Evolutionary conservation across 345 rosid species (phyloP), one percentile per base, ranked within the genome.

Genomic region (Linum trigynum): DNA sequence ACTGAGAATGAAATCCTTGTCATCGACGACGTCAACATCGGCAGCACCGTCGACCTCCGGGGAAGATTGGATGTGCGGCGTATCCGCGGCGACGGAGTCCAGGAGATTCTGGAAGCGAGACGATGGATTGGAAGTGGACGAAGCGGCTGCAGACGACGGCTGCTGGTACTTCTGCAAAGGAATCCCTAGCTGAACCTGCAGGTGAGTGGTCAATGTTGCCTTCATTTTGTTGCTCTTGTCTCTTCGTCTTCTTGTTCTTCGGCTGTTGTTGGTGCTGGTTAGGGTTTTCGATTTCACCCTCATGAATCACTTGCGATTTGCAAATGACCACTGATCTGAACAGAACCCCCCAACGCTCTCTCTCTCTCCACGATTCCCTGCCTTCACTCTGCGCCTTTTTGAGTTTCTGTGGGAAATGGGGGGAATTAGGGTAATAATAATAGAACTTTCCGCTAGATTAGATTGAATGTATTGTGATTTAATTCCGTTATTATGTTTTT

Each of bases 1-100:
- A 38, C 95, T 94, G 71, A 94, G 99, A 57, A 94, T 90, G 75
- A 78, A 85, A 57, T 88, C 90, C 63, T 74, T 80, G 36, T 85
- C 92, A 17, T 82, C 80, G 7, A 57, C 36, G 36, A 57, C 36
- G 36, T 57, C 38, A n/a, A 65, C 70, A 62, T 69, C 72, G 36
- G 69, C 51, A 39, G 75, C 90, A 39, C 40, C 67, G n/a, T 37
- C 45, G 17, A 65, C 56, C 65, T 69, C 57, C 5, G 10, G 35
- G 1, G 61, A 57, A 23, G 72, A 39, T 32, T 62, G 57, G 78
- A 66, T 63, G 60, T 41, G 70, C 41, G 53, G 64, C 53, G 53
- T 15, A 43, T 75, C 69, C 61, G 74, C 57, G n/a, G 74, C 71
- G 50, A 72, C 84, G 35, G 85, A 80, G 5, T 83, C 88, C 15